These are phyloP conservation scores for Nitzschia putrida DNA, from an alignment of 108 stramenopile species.

Conservation along the genomic window DNA sequence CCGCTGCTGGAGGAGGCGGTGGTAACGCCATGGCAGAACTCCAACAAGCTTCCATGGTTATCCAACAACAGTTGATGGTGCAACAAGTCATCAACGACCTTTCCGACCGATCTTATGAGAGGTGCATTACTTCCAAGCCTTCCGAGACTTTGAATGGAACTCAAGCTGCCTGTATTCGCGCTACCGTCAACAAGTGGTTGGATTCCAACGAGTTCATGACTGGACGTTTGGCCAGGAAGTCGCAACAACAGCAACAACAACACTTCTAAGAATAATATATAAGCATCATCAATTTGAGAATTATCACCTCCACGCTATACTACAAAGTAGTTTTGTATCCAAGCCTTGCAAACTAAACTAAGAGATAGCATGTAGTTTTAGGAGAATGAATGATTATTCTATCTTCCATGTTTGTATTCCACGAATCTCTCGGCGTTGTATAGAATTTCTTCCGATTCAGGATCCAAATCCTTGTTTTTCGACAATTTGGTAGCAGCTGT, in stretches of 20 bases:
- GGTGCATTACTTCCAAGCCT: conserved; percentile 70
- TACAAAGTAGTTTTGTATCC: no score
- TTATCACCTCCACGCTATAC: no score
- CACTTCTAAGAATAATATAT: conserved; percentile 12
- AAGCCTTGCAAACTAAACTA: no score
- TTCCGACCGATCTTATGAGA: conserved; percentile 68
- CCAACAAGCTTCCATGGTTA: conserved; percentile 63
- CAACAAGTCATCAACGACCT: conserved; percentile 75
- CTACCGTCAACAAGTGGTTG: conserved; percentile 79
- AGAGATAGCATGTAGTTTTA: no score
- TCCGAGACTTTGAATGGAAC: conserved; percentile 57
- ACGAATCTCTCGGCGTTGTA: conserved; percentile 30
- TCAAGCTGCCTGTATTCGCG: conserved; percentile 73
- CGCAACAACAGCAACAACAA: conserved; percentile 34
- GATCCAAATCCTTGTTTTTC: conserved; percentile 12
- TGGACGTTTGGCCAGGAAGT: conserved; percentile 71
- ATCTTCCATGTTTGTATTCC: conserved; percentile 34
- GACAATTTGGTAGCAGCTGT: conserved; percentile 6
- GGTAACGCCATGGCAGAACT: conserved; percentile 51
- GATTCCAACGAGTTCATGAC: conserved; percentile 87
- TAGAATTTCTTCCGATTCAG: conserved; percentile 27
- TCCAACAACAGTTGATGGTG: conserved; percentile 77
- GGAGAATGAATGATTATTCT: not conserved
- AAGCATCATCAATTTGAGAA: no score
- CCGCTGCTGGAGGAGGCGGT: conserved; percentile 6